A percentile compares a stretch with the other conserved stretches of the same genome.
phyloP scores from a whole-genome alignment of 2,329 filamentous ascomycete species.

The Aspergillus fischeri region DNA sequence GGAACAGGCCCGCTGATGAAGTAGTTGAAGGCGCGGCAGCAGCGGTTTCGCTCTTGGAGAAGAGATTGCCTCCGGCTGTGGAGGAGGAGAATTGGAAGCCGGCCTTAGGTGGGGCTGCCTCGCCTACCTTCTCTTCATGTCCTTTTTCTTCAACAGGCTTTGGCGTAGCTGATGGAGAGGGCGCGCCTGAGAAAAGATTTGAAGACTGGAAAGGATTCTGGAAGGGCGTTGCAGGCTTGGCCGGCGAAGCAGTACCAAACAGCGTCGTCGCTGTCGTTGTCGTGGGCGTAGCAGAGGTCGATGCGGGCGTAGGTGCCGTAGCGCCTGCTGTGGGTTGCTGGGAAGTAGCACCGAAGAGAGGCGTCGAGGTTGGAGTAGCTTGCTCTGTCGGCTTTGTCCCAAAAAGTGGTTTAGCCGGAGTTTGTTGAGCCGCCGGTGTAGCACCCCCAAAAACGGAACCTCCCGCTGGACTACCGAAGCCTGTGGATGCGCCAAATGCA shows the following conservation, averaged over 20 bases:
- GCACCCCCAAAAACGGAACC: conserved; percentile 16
- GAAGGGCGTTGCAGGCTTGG: conserved; percentile 14
- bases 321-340: conserved; percentile 11
- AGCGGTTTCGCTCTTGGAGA: conserved; percentile 13
- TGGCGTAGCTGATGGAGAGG: conserved; percentile 6
- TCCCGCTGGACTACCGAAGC: conserved; percentile 12
- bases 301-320: conserved; percentile 12
- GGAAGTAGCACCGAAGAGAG: conserved; percentile 28
- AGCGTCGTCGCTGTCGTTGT: conserved; percentile 14
- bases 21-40: conserved; percentile 8
- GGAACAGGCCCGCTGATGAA: conserved; percentile 13
- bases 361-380: conserved; percentile 13
- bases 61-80: conserved; percentile 12
- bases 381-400: conserved; percentile 16
- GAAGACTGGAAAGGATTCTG: conserved; percentile 21
- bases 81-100: conserved; percentile 13
- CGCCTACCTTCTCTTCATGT: conserved; percentile 11
- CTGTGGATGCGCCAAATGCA: conserved; percentile 16
- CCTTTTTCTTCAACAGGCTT: conserved; percentile 11
- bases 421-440: conserved; percentile 15
- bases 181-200: conserved; percentile 15
- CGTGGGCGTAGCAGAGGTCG: conserved; percentile 7
- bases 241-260: conserved; percentile 14
- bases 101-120: conserved; percentile 9
- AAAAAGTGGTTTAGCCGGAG: conserved; percentile 21